phyloP scores from a whole-genome alignment of 768 basidiomycete species.

The Neoboletus magnificus region DNA sequence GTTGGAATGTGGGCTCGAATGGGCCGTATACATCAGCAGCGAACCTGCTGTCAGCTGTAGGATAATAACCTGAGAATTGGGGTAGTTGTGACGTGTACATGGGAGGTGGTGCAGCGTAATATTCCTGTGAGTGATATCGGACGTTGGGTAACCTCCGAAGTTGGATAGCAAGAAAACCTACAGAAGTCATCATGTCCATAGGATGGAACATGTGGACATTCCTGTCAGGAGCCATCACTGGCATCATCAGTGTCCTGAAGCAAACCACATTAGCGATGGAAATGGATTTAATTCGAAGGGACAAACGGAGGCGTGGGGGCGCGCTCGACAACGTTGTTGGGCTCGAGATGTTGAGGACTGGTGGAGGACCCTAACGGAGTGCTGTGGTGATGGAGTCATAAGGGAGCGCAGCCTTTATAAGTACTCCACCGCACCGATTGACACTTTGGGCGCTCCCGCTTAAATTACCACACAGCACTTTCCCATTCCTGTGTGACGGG shows the following conservation, averaged over 20 bases:
- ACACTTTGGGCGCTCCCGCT: neutral
- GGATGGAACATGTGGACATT: neutral
- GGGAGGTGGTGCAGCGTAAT: neutral
- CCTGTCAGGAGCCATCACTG: neutral
- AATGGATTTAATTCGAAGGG: neutral
- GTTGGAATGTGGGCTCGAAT: neutral
- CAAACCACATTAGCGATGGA: neutral
- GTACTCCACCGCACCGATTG: constrained; percentile 7
- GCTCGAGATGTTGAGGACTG: neutral
- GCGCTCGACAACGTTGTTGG: neutral
- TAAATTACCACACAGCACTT: constrained; percentile 16
- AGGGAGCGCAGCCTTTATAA: constrained; percentile 11
- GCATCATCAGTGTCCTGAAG: constrained; percentile 6
- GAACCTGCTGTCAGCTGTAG: neutral
- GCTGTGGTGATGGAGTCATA: constrained; percentile 13
- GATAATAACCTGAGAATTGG: neutral
- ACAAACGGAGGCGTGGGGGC: constrained; percentile 6
- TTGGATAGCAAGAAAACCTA: constrained; percentile 2
- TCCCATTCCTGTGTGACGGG: constrained; percentile 17
- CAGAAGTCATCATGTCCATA: neutral
- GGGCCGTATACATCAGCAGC: neutral
- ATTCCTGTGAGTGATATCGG: constrained; percentile 7
- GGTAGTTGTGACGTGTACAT: neutral
- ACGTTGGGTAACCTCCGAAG: neutral
- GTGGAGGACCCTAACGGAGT: neutral